Evolutionary conservation across 176 grass and related monocot species (phyloP).

Genomic region (Luzula sylvatica): DNA sequence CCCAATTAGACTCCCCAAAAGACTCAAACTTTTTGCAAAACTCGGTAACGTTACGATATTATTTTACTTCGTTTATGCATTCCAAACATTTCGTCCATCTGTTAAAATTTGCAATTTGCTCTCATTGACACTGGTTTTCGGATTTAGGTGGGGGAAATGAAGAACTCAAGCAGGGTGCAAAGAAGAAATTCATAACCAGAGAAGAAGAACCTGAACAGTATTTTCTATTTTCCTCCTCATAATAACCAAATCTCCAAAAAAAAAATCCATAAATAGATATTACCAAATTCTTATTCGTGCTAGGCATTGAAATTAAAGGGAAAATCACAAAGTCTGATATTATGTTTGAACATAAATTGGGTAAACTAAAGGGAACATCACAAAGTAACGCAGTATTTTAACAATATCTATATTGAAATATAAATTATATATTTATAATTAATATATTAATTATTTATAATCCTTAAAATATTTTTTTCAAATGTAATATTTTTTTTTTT

Average conservation of each 20-base stretch:
- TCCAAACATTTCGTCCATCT: no score
- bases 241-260: neutral
- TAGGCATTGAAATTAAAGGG: no score
- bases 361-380: no score
- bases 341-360: no score
- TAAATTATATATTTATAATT: no score
- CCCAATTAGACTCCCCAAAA: slow-evolving; percentile 1
- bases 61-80: neutral
- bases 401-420: no score
- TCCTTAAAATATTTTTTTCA: no score
- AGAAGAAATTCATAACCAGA: slow-evolving; percentile 93
- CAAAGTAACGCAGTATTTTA: no score
- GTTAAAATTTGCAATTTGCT: neutral
- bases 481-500: no score
- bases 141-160: slow-evolving; percentile 43
- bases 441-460: no score
- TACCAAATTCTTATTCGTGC: no score
- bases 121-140: neutral
- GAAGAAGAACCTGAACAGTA: slow-evolving; percentile 92
- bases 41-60: slow-evolving; percentile 23
- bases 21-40: slow-evolving; percentile 29
- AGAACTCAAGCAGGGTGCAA: slow-evolving; percentile 46
- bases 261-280: neutral
- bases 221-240: neutral
- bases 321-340: no score